These are phyloP conservation scores for Hyaloraphidium curvatum DNA, from an alignment of 192 early-diverging fungal species.

Conservation along the genomic window DNA sequence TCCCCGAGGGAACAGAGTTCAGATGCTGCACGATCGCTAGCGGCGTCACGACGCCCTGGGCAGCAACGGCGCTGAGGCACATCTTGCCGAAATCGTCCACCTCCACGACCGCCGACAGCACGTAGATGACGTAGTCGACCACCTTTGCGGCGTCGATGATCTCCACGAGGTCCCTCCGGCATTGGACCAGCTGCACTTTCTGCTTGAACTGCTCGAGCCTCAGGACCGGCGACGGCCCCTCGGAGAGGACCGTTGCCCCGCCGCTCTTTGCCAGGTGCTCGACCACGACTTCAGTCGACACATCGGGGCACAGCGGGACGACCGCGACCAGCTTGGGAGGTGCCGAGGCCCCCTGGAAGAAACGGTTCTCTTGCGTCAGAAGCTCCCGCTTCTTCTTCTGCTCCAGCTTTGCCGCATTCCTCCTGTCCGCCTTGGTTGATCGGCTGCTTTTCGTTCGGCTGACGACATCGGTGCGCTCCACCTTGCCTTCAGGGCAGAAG, in stretches of 20 bases:
- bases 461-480: conserved; percentile 29
- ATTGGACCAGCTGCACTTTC: conserved; percentile 61
- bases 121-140: conserved; percentile 74
- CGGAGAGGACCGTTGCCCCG: conserved; percentile 25
- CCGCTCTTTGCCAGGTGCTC: conserved; percentile 21
- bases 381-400: conserved; percentile 72
- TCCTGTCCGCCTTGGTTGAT: conserved; percentile 51
- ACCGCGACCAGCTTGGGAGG: conserved; percentile 86
- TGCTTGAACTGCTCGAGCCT: conserved; percentile 74
- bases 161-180: conserved; percentile 57
- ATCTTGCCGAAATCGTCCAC: conserved; percentile 85
- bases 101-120: conserved; percentile 71
- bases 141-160: conserved; percentile 79
- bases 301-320: conserved; percentile 70
- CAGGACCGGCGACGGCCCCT: conserved; percentile 11
- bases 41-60: conserved; percentile 65
- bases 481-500: conserved; percentile 28
- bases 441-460: conserved; percentile 1
- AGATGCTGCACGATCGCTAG: conserved; percentile 56
- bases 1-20: conserved; percentile 35
- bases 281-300: conserved; percentile 25
- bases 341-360: conserved; percentile 69
- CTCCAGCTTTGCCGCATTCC: conserved; percentile 52
- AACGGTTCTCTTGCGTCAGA: conserved; percentile 40
- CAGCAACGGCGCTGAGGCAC: conserved; percentile 62